Evolutionary conservation across 768 basidiomycete genomes (phyloP), one percentile per base, ranked within the genome.

Genomic region (Panus rudis): DNA sequence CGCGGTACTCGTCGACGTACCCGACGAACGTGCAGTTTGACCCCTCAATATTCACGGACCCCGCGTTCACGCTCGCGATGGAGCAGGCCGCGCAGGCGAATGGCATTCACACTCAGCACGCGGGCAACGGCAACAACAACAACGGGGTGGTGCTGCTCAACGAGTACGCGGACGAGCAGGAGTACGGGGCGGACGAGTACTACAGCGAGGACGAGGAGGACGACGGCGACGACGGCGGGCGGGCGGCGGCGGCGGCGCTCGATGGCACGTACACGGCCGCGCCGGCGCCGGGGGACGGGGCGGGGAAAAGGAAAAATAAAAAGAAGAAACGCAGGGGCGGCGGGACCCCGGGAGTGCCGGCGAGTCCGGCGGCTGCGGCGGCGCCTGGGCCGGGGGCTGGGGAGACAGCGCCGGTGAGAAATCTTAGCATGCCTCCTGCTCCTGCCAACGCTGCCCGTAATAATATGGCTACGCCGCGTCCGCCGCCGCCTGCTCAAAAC

Each of bases 41-140:
- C 53, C 67, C 74, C 21, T 63, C 73, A 30, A 68, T 78, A 51
- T 72, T 78, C 53, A 68, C 70, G 21, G 75, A 77, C 58, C 71
- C 76, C 7, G 70, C 70, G 38, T 73, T 78, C 53, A 67, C 63
- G 8, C 60, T 69, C 3, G 72, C 73, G 38, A 69, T 76, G 54
- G 74, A 75, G 44, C 70, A 75, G 51, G 69, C 67, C 4, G 64
- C 65, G 17, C 68, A 64, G 16, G 63, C 63, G 38, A 64, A 57
- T 27, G 56, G 59, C 4, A 39, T 52, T 19, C 46, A 48, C 49
- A 41, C 21, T 20, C 8, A 32, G 19, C 22, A 28, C 45, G 35
- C 43, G 47, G 21, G 33, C 40, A 32, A 41, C 52, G 25, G 49
- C 42, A 43, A 20, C 33, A 35, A 20, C 33, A 20, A 35, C 33